These are phyloP conservation scores for Eimeria praecox DNA, from an alignment of 169 alveolate genomes.

Conservation along the genomic window DNA sequence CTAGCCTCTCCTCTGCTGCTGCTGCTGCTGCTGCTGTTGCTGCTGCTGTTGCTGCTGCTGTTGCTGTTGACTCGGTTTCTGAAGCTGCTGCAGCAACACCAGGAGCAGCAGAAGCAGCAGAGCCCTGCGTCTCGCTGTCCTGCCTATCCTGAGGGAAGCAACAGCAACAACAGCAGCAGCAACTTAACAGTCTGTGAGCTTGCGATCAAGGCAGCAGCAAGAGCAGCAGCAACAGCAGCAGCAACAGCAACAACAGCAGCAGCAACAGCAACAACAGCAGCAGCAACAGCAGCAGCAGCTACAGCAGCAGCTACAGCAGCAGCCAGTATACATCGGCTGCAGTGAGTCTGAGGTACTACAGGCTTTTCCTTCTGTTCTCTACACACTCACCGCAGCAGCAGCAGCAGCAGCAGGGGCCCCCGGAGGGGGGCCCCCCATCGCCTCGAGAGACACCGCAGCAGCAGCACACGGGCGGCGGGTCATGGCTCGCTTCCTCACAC, in stretches of 20 bases:
- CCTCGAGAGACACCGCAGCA: not conserved
- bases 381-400: not conserved
- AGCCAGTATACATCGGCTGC: too few relatives aligned
- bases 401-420: conserved; percentile 19
- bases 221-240: not conserved
- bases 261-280: not conserved
- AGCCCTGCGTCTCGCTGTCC: not conserved
- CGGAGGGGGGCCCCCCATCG: not conserved
- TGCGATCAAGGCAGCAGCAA: not conserved
- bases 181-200: not conserved
- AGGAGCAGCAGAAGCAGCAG: not conserved
- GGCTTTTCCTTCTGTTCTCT: not conserved
- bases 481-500: not conserved
- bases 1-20: not conserved
- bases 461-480: not conserved
- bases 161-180: not conserved
- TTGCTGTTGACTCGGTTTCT: not conserved
- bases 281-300: conserved; percentile 9
- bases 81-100: not conserved
- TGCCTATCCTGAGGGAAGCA: not conserved
- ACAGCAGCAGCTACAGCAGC: not conserved
- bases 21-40: not conserved
- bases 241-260: conserved; percentile 2
- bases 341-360: too few relatives aligned
- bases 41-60: not conserved